Conservation (phyloP, 495 filamentous ascomycete species). For the Sabuloglossum arenarium region DNA sequence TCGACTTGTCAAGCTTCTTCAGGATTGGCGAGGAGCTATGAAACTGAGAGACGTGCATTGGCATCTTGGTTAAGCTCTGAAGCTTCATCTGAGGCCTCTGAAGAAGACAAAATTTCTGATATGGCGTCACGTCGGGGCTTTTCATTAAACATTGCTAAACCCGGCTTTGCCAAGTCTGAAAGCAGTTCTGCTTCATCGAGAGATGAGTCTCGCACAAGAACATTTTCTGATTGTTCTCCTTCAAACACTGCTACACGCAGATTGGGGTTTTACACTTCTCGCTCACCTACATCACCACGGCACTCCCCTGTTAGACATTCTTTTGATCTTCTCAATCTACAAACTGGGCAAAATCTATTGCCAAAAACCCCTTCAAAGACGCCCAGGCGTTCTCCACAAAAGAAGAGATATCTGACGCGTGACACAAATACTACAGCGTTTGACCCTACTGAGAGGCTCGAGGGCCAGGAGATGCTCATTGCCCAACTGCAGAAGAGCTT, state of each 20-base stretch:
- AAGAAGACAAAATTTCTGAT: neutral
- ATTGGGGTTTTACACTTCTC: neutral
- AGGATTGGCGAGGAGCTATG: conserved; percentile 10
- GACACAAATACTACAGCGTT: conserved; percentile 43
- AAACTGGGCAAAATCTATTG: neutral
- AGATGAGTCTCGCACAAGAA: neutral
- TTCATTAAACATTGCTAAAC: neutral
- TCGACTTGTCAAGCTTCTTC: conserved; percentile 12
- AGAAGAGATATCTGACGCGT: conserved; percentile 41
- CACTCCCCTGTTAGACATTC: neutral
- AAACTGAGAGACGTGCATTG: conserved; percentile 7
- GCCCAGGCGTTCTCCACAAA: conserved; percentile 15
- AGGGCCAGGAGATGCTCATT: conserved; percentile 42
- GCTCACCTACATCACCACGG: neutral
- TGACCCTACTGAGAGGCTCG: conserved; percentile 47
- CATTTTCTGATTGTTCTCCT: neutral
- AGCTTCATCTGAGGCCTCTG: conserved; percentile 3
- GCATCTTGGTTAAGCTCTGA: neutral
- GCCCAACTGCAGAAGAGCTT: conserved; percentile 38
- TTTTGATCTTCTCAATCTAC: conserved; percentile 2
- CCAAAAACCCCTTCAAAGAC: conserved; percentile 10
- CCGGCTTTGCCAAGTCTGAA: neutral
- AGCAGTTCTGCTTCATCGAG: neutral
- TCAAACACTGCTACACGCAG: neutral
- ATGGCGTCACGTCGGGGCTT: neutral